These are phyloP conservation scores for Mortierella sp. DNA, from an alignment of 371 early-diverging fungal species.

Conservation along the genomic window DNA sequence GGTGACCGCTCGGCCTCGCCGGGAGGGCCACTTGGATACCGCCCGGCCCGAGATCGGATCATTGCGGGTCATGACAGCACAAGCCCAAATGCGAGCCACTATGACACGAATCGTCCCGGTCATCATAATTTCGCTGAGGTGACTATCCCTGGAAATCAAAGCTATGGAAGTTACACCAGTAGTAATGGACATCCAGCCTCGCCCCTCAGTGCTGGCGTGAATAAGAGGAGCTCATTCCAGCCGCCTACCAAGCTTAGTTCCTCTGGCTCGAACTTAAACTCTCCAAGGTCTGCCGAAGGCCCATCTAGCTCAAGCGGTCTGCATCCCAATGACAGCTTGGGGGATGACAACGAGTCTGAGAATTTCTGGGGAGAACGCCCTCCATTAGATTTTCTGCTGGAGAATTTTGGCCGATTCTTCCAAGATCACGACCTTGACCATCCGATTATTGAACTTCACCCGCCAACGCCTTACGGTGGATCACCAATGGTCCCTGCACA, in stretches of 20 bases:
- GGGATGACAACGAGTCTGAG: slow-evolving; percentile 53
- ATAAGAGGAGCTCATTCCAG: slow-evolving; percentile 46
- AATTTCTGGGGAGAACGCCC: slow-evolving; percentile 79
- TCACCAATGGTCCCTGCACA: slow-evolving; percentile 27
- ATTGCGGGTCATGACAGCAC: slow-evolving; percentile 25
- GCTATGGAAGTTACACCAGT: slow-evolving; percentile 15
- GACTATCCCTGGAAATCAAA: slow-evolving; percentile 18
- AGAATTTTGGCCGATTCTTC: slow-evolving; percentile 80
- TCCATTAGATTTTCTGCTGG: slow-evolving; percentile 76
- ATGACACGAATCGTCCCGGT: slow-evolving; percentile 30
- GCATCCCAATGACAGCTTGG: slow-evolving; percentile 23
- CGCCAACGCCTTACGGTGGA: slow-evolving; percentile 35
- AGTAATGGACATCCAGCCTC: slow-evolving; percentile 40
- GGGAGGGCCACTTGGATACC: slow-evolving; percentile 27
- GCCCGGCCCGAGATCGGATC: slow-evolving; percentile 23
- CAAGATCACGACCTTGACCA: slow-evolving; percentile 82
- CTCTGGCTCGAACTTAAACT: slow-evolving; percentile 35
- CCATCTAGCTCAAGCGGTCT: slow-evolving; percentile 16
- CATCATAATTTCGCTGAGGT: slow-evolving; percentile 39
- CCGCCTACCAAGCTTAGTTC: slow-evolving; percentile 43
- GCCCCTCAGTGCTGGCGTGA: slow-evolving; percentile 40
- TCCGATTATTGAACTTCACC: slow-evolving; percentile 69
- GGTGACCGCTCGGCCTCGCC: slow-evolving; percentile 41
- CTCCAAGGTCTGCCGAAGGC: slow-evolving; percentile 35
- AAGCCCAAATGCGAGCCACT: slow-evolving; percentile 36